A percentile compares a stretch with the other conserved stretches of the same genome.
Evolutionary conservation across 306 rosid genomes (phyloP).

Genomic region (Rubus parviflorus): DNA sequence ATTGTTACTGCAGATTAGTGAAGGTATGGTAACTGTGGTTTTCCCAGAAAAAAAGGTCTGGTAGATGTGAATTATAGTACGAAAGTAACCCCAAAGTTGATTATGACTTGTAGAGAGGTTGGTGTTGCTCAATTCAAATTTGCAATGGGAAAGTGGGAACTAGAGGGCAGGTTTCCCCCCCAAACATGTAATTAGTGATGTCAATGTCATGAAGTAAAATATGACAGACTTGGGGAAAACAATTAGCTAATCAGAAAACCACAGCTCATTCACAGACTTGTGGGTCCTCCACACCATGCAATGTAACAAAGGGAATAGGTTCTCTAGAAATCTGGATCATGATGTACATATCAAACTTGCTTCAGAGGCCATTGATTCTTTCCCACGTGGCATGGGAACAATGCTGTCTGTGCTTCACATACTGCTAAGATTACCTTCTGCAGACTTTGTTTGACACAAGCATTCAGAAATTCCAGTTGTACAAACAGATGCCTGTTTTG

Average conservation of each 20-base stretch:
- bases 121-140: neutral
- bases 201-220: constrained; percentile 7
- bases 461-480: neutral
- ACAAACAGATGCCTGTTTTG: constrained; percentile 1
- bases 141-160: neutral
- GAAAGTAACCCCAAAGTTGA: neutral
- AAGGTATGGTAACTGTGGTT: neutral
- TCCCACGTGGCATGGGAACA: neutral
- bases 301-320: neutral
- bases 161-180: neutral
- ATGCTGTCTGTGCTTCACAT: neutral
- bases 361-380: neutral
- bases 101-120: constrained; percentile 3
- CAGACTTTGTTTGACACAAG: neutral
- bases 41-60: neutral
- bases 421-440: neutral
- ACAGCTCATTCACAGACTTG: constrained; percentile 7
- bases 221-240: constrained; percentile 1
- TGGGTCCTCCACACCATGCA: constrained; percentile 1
- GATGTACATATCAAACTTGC: neutral
- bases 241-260: constrained; percentile 1
- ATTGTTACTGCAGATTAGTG: neutral
- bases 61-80: neutral
- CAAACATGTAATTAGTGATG: neutral
- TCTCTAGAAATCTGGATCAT: neutral